Base-by-base conservation (phyloP, 2,329 filamentous ascomycete species). In the Tolypocladium amazonense region DNA sequence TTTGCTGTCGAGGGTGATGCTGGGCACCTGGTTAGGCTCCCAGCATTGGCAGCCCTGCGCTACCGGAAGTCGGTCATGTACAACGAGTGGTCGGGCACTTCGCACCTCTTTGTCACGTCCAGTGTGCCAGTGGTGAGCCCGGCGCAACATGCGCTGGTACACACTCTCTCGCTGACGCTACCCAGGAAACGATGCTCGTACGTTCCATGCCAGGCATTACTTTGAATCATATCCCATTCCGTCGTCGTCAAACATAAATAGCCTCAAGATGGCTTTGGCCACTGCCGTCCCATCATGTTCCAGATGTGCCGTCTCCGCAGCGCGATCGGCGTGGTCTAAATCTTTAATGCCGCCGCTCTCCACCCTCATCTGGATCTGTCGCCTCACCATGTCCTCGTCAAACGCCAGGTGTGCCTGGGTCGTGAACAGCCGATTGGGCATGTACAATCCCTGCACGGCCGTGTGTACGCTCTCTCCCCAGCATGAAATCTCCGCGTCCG, bases 371-470 rank as follows among this genome's bases (percentile, higher is more conserved):
- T 50, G 47, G 7, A 50, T 50, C 25, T 50, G 47, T 4, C 47
- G 25, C 15, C 25, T 50, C 6, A 50, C 47, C 47, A 50, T 50
- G 47, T 50, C 47, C 25, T 50, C 47, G 47, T 50, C 47, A 11
- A 50, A 50, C 14, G 47, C 25, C 25, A 50, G 47, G 20, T 50
- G 47, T 1, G 47, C 47, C 25, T 50, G 47, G n/a, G 47, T 25
- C 47, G 47, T 50, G 14, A 50, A 50, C 14, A 50, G 47, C 15
- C 47, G 47, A 15, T 50, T 20, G 25, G 81, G 78, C 41, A 80
- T 75, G 69, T 92, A 93, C 78, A 93, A 85, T 30, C 87, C 88
- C 71, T 94, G 90, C 3, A 90, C 81, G 3, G 78, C 72, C 65
- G 89, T 93, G 61, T 81, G 79, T 1, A 80, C 78, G 25, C 87